Evolutionary conservation across 495 filamentous ascomycete genomes (phyloP).

Genomic region (Penicillium fimorum): DNA sequence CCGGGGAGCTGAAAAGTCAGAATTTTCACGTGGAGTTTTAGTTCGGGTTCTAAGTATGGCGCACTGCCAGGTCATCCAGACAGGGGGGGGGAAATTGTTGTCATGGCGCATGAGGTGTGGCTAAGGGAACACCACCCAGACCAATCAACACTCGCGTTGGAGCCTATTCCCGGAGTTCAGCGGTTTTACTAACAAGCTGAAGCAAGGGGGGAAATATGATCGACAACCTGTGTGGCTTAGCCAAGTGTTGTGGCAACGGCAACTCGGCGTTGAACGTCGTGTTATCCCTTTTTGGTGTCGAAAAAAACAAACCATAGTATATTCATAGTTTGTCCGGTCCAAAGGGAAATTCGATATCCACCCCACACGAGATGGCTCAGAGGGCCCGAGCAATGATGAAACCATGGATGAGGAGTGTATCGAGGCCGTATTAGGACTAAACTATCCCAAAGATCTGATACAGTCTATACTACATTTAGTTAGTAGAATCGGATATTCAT

Average conservation of each 20-base stretch:
- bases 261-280: neutral
- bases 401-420: conserved; percentile 5
- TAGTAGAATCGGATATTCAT: neutral
- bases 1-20: conserved; percentile 15
- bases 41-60: conserved; percentile 1
- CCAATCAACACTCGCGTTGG: neutral
- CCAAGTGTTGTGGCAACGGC: neutral
- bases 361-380: neutral
- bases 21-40: conserved; percentile 8
- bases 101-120: conserved; percentile 11
- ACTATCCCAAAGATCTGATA: neutral
- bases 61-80: neutral
- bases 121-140: neutral
- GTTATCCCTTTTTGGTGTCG: neutral
- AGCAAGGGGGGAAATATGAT: conserved; percentile 8
- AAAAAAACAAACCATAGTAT: neutral
- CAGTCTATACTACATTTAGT: conserved; percentile 1
- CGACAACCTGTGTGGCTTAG: conserved; percentile 5
- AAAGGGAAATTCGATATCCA: neutral
- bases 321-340: neutral
- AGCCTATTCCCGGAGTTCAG: neutral
- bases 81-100: neutral
- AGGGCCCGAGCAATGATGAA: neutral
- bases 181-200: neutral
- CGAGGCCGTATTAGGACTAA: neutral